Percentiles rank a stretch among this genome's conserved stretches.
Evolutionary conservation across 768 basidiomycete genomes (phyloP).

Genomic region (Xanthoconium stramineum): DNA sequence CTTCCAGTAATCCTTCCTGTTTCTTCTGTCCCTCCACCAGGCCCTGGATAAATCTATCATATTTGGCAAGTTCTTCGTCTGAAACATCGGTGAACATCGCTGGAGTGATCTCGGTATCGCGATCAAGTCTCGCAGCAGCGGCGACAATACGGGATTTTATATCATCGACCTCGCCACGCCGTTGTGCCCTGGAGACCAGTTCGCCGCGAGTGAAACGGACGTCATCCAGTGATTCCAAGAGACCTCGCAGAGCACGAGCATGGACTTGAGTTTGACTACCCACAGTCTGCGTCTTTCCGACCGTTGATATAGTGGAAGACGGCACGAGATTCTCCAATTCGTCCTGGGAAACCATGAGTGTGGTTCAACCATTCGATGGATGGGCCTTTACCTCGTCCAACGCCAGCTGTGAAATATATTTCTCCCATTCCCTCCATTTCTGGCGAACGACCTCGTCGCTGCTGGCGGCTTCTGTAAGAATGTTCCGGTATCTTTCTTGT

Average conservation of each 20-base stretch:
- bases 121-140: constrained; percentile 63
- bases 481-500: constrained; percentile 65
- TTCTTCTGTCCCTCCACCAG: constrained; percentile 50
- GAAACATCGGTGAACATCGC: constrained; percentile 86
- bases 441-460: constrained; percentile 75
- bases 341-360: constrained; percentile 39
- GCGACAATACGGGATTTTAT: constrained; percentile 65
- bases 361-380: not conserved
- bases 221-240: constrained; percentile 79
- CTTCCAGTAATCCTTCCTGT: constrained; percentile 63
- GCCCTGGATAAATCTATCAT: constrained; percentile 68
- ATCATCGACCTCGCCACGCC: constrained; percentile 65
- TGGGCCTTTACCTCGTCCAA: constrained; percentile 50
- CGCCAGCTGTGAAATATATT: constrained; percentile 64
- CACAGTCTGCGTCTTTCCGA: constrained; percentile 33
- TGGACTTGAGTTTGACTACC: constrained; percentile 54
- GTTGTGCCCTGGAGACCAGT: constrained; percentile 61
- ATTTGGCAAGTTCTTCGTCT: constrained; percentile 77
- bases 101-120: constrained; percentile 68
- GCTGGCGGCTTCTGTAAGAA: constrained; percentile 65
- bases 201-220: constrained; percentile 58
- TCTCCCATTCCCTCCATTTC: constrained; percentile 91
- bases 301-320: constrained; percentile 48
- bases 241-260: constrained; percentile 66
- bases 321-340: constrained; percentile 68